phyloP scores from a whole-genome alignment of 2,329 filamentous ascomycete genomes.

The Elsinoe fawcettii region DNA sequence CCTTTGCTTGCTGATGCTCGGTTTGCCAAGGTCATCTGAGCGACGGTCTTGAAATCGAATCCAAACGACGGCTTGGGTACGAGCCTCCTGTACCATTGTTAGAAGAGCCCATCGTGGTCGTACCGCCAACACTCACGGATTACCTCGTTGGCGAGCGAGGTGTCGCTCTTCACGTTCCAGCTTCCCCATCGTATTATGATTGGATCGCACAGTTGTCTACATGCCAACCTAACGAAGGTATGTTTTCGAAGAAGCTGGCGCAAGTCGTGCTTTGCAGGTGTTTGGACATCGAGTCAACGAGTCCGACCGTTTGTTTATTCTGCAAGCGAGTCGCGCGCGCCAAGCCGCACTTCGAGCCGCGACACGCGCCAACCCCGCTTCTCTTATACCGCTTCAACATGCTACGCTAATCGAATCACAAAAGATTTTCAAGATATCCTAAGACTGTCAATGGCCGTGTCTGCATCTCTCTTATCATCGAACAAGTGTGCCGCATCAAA shows the following conservation, averaged over 20 bases:
- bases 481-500: not conserved
- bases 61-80: conserved; percentile 3
- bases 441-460: too few species aligned
- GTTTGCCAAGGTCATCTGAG: not conserved
- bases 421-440: too few species aligned
- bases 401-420: too few species aligned
- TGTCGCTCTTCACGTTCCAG: conserved; percentile 4
- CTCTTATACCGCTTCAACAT: too few species aligned
- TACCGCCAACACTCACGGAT: conserved; percentile 14
- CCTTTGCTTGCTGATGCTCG: not conserved
- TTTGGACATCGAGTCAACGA: not conserved
- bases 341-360: not conserved
- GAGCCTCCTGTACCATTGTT: not conserved
- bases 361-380: not conserved
- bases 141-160: conserved; percentile 19
- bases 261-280: not conserved
- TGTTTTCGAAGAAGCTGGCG: not conserved
- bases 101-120: not conserved
- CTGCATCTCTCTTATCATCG: too few species aligned
- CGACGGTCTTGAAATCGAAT: conserved; percentile 5
- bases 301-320: conserved; percentile 5
- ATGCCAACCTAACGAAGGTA: not conserved
- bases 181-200: not conserved
- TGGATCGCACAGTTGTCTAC: not conserved
- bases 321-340: not conserved